Evolutionary conservation across 1,284 basidiomycete species (phyloP), one percentile per base, ranked within the genome.

Genomic region (Volvariella volvacea): DNA sequence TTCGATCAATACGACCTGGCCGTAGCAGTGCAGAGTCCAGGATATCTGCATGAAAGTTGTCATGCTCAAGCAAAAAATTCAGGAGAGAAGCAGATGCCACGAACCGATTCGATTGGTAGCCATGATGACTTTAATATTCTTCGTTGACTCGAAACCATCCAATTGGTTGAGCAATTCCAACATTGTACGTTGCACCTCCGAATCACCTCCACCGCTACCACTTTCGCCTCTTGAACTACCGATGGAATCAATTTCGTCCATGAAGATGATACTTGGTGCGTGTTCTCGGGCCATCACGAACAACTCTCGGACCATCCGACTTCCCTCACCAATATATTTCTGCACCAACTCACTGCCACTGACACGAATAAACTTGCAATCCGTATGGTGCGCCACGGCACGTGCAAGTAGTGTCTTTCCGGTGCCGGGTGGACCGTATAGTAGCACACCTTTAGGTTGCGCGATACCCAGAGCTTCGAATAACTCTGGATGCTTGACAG

Each of bases 101-200:
- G 44, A 47, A 85, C 85, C 91, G 70, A 97, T 97, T 59, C 94
- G 88, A 69, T 98, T 98, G 45, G 94, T 97, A 28, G 94, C 94
- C 94, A 97, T 97, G 70, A 97, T 96, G 57, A 98, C 88, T 74
- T 99, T 98, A 76, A 98, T 98, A 65, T 98, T 97, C 75, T 98
- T 95, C 34, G 92, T 91, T 37, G 92, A 79, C 70, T 98, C 95
- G 64, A 99, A 99, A 9, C 95, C 95, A 59, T 99, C 95, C 46
- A 99, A 70, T 70, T 98, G 95, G 65, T 98, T 98, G 57, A 98
- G 70, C 60, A 96, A 64, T 68, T 99, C 95, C 65, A 98, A 70
- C 95, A 98, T 98, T 49, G 95, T 99, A 48, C 95, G 74, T 71
- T 99, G 95, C 46, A 98, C 95, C 66, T 98, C 95, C 3, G 91